These are phyloP conservation scores for Fusarium sp. DNA, from an alignment of 2,329 filamentous ascomycete species.

Conservation along the genomic window DNA sequence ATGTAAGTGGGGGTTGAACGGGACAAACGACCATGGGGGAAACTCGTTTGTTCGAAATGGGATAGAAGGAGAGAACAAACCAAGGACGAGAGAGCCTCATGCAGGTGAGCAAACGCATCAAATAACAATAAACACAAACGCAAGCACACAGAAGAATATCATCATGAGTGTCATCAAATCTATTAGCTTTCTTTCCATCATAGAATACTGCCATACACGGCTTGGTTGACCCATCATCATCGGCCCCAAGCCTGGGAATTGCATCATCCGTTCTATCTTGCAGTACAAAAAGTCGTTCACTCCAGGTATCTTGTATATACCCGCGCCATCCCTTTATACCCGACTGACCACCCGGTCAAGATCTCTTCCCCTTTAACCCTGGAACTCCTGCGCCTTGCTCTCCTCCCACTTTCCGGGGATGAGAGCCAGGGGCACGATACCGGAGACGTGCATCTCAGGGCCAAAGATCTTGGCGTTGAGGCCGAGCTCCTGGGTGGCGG, in stretches of 20 bases:
- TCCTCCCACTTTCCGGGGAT: slow-evolving; percentile 73
- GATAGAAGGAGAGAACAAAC: not conserved
- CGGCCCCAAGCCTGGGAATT: slow-evolving; percentile 40
- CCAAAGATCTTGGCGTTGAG: slow-evolving; percentile 76
- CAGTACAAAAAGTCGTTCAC: slow-evolving; percentile 49
- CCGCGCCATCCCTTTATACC: slow-evolving; percentile 38
- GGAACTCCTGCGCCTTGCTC: slow-evolving; percentile 72
- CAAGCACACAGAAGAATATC: slow-evolving; percentile 1
- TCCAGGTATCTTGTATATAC: slow-evolving; percentile 39
- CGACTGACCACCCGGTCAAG: slow-evolving; percentile 17
- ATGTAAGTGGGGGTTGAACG: not conserved
- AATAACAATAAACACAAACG: not conserved
- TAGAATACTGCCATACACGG: slow-evolving; percentile 47
- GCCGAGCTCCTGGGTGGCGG: slow-evolving; percentile 91
- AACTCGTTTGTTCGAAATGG: not conserved
- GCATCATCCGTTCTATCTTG: slow-evolving; percentile 49
- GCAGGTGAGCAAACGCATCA: not conserved
- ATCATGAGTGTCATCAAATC: slow-evolving; percentile 44
- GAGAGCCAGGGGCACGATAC: slow-evolving; percentile 94
- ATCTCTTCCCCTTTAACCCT: slow-evolving; percentile 55
- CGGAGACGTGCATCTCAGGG: slow-evolving; percentile 94
- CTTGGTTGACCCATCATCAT: slow-evolving; percentile 35
- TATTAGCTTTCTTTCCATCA: slow-evolving; percentile 47
- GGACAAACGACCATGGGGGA: not conserved
- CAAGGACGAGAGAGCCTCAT: not conserved